A percentile compares a stretch with the other conserved stretches of the same genome.
Conservation (phyloP, 2,329 filamentous ascomycete genomes). For the Ploettnerulaceae sp. region DNA sequence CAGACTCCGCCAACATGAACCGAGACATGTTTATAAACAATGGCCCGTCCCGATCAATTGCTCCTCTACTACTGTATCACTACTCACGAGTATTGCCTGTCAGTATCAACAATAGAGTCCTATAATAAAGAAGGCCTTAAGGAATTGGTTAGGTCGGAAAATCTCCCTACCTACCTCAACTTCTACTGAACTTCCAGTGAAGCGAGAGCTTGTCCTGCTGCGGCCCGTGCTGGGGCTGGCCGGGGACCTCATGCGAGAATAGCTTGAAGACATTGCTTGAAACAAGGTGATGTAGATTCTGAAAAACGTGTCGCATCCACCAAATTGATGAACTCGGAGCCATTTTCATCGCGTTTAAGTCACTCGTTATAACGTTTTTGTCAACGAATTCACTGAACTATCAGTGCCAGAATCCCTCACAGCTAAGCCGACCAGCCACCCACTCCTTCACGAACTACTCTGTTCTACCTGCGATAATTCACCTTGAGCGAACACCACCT, state of each 20-base stretch:
- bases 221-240: slow-evolving; percentile 4
- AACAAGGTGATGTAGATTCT: slow-evolving; percentile 12
- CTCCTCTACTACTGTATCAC: no score
- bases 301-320: slow-evolving; percentile 10
- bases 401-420: neutral
- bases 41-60: no score
- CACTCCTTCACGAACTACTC: slow-evolving; percentile 3
- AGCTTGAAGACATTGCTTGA: slow-evolving; percentile 12
- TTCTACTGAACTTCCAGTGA: neutral
- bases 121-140: no score
- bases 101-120: no score
- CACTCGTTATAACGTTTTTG: neutral
- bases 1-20: no score
- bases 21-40: no score
- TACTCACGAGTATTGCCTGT: no score
- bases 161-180: no score
- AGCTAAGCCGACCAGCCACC: slow-evolving; percentile 3
- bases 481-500: slow-evolving; percentile 1
- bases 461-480: neutral
- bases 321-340: neutral
- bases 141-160: no score
- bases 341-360: neutral
- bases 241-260: neutral
- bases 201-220: neutral
- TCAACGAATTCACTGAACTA: neutral